Conservation (phyloP, 768 basidiomycete species). For the Termitomyces sp. region DNA sequence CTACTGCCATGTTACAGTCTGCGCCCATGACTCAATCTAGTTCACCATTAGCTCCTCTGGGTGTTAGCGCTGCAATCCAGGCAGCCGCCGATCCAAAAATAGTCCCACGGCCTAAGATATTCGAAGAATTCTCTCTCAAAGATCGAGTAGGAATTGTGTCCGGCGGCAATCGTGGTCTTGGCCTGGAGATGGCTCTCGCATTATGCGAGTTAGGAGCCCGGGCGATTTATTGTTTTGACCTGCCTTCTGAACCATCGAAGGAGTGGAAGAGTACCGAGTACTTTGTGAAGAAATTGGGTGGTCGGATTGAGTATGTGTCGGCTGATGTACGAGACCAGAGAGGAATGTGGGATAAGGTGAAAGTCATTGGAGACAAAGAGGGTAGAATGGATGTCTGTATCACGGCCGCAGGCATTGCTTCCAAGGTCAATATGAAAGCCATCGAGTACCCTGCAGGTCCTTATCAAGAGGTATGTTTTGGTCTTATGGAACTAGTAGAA, state of each 20-base stretch:
- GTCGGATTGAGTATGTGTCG: slow-evolving; percentile 52
- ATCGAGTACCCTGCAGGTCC: slow-evolving; percentile 56
- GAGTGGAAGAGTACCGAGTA: slow-evolving; percentile 50
- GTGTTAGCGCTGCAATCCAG: slow-evolving; percentile 52
- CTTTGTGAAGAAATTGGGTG: slow-evolving; percentile 41
- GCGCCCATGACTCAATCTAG: slow-evolving; percentile 25
- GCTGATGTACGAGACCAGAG: slow-evolving; percentile 64
- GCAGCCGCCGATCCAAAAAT: slow-evolving; percentile 29
- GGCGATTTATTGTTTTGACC: slow-evolving; percentile 63
- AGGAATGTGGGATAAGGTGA: slow-evolving; percentile 46
- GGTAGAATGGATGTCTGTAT: slow-evolving; percentile 69
- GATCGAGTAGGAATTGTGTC: slow-evolving; percentile 58
- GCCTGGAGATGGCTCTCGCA: slow-evolving; percentile 75
- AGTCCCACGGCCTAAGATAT: slow-evolving; percentile 41
- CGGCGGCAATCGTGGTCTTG: slow-evolving; percentile 62
- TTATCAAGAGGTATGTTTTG: slow-evolving; percentile 43
- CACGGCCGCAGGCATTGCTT: slow-evolving; percentile 71
- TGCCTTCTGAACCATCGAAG: slow-evolving; percentile 45
- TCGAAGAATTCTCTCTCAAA: slow-evolving; percentile 51
- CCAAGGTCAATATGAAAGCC: slow-evolving; percentile 42
- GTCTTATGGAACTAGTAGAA: neutral
- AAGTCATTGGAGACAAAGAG: slow-evolving; percentile 60
- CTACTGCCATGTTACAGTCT: neutral
- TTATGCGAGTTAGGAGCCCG: slow-evolving; percentile 68
- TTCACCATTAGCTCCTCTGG: slow-evolving; percentile 55